Evolutionary conservation across 2,329 filamentous ascomycete genomes (phyloP), one percentile per base, ranked within the genome.

Genomic region (Ophiosphaerella narmari): DNA sequence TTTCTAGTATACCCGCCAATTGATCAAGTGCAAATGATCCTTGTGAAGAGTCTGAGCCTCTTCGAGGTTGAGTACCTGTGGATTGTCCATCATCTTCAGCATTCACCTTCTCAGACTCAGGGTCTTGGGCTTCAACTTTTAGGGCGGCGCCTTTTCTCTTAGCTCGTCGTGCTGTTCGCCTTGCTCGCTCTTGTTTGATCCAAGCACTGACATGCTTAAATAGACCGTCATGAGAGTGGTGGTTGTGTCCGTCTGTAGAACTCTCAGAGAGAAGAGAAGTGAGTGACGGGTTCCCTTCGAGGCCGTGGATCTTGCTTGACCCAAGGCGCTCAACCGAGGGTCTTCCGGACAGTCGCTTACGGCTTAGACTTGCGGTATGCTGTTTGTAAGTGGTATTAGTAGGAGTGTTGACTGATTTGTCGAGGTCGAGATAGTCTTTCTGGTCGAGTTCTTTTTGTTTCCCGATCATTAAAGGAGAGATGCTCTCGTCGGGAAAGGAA

Each of bases 161-260:
- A 18, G 77, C 72, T 66, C 80, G 84, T 43, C 80, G 79, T 8
- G 79, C 74, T 34, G 82, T 80, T 61, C 85, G 85, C 71, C 88
- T 89, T 29, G 79, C 75, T 66, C 87, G 88, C 74, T 97, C 91
- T 42, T 87, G 83, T 61, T 92, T 85, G 34, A 97, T 77, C 93
- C 93, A 97, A 58, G 90, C 85, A 23, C 84, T 81, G 12, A 97
- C 86, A 67, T 95, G 90, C 16, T 86, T 80, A 24, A 94, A 75
- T 7, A 95, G 66, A 38, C 65, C 65, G 16, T 74, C 69, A 29
- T 72, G 68, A 29, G 56, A 39, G 58, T 71, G 70, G 33, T 62
- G 55, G 9, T 51, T 32, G 21, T 67, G 60, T 8, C 62, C 44
- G 6, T 63, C 59, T 36, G 61, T 52, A 5, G 68, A 67, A 29